Evolutionary conservation across 495 filamentous ascomycete species (phyloP).

Genomic region (Penicillium herquei): DNA sequence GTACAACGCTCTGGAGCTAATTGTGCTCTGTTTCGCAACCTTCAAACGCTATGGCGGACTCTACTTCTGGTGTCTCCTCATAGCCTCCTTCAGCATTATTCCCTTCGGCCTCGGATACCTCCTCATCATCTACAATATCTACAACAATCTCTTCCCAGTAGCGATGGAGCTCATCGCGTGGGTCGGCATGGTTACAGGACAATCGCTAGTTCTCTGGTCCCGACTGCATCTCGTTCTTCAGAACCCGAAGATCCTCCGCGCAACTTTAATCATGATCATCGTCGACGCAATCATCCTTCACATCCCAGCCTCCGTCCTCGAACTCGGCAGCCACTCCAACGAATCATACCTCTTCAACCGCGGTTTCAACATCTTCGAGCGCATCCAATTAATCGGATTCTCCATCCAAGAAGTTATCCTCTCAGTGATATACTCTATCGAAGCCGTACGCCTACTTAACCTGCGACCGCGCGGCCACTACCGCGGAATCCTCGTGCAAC

Average conservation of each 20-base stretch:
- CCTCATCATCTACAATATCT: constrained; percentile 48
- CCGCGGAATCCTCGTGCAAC: constrained; percentile 39
- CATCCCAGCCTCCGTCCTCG: constrained; percentile 47
- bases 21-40: constrained; percentile 46
- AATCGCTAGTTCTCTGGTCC: constrained; percentile 63
- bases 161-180: constrained; percentile 50
- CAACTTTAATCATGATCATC: constrained; percentile 55
- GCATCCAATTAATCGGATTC: constrained; percentile 50
- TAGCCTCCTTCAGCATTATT: constrained; percentile 50
- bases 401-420: constrained; percentile 52
- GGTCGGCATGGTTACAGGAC: constrained; percentile 59
- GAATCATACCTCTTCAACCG: constrained; percentile 17
- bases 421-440: constrained; percentile 50
- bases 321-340: constrained; percentile 44
- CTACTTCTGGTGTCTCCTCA: constrained; percentile 55
- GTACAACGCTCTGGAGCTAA: constrained; percentile 50
- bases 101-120: constrained; percentile 53
- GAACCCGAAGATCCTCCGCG: constrained; percentile 40
- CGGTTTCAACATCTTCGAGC: constrained; percentile 47
- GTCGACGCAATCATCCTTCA: constrained; percentile 50
- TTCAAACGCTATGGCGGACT: constrained; percentile 49
- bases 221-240: constrained; percentile 54
- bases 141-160: constrained; percentile 28
- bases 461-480: constrained; percentile 29
- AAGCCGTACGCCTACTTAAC: constrained; percentile 41